phyloP scores from a whole-genome alignment of 1,139 yeast species.

The Wickerhamiella infanticola region DNA sequence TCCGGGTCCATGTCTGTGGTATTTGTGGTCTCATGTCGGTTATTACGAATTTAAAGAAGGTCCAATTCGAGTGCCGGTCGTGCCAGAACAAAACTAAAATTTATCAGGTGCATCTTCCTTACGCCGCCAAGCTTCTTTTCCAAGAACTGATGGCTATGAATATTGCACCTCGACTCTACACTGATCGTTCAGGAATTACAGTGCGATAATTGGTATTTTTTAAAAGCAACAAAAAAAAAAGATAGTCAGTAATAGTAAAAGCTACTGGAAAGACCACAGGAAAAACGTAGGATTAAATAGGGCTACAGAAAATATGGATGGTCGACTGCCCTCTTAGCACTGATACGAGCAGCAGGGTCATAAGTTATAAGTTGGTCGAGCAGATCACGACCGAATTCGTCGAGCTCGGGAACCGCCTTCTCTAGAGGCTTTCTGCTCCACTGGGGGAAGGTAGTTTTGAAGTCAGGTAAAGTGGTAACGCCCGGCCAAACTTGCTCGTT shows the following conservation, averaged over 20 bases:
- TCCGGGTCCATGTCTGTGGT: conserved; percentile 96
- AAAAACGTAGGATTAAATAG: not conserved
- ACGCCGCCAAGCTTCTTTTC: conserved; percentile 91
- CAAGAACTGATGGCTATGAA: conserved; percentile 99
- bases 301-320: conserved; percentile 60
- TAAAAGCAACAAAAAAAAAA: not conserved
- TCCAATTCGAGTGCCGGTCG: conserved; percentile 95
- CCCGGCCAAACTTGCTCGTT: conserved; percentile 94
- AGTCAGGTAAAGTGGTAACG: conserved; percentile 83
- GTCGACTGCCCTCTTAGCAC: conserved; percentile 80
- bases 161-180: conserved; percentile 37
- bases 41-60: conserved; percentile 90
- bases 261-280: no score
- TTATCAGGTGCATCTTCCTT: conserved; percentile 92
- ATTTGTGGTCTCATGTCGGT: conserved; percentile 96
- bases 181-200: conserved; percentile 27
- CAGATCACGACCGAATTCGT: conserved; percentile 68
- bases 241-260: no score
- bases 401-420: conserved; percentile 65
- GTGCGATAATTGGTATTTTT: conserved; percentile 14
- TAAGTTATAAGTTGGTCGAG: conserved; percentile 66
- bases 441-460: conserved; percentile 89
- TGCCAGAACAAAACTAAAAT: conserved; percentile 97
- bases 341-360: conserved; percentile 87
- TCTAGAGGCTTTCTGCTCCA: conserved; percentile 69